Base-by-base conservation (phyloP, 2,329 filamentous ascomycete genomes). In the Colletotrichum lindemuthianum region DNA sequence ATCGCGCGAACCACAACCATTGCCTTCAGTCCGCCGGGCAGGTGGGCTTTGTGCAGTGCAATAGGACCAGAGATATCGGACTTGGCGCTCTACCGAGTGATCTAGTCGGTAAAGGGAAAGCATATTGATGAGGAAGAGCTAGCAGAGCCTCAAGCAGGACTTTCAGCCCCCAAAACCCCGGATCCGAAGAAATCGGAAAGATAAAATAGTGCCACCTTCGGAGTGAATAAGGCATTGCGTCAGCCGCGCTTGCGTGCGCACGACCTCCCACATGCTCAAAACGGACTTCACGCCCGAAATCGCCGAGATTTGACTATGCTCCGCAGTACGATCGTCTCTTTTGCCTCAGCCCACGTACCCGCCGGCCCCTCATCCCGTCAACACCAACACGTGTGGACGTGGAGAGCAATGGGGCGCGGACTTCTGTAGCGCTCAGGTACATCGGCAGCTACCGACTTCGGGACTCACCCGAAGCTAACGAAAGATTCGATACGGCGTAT, bases 401-500 rank as follows among this genome's bases (percentile, higher is more conserved):
- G 43, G 13, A 59, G 36, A 24, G 39, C 47, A 33, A 53, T 43
- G 8, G 33, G 60, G 41, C 9, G 6, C 37, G 13, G 44, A 16
- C 24, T 51, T 41, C 61, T 60, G 57, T 43, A 55, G n/a, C 40
- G 50, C 34, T 60, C 50, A 56, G 59, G 44, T 45, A 51, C 34
- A 52, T 48, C 51, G 57, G 58, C 33, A 56, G 40, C 47, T 56
- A 43, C 56, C 51, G 59, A 48, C 50, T 61, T 52, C 45, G 58
- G 61, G 13, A 40, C 51, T 65, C 51, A 37, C 32, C 61, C 58
- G 61, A 56, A 39, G 61, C 57, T 54, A 61, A 61, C 15, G 11
- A 56, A n/a, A 24, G 49, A 34, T 15, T 32, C 37, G 44, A 58
- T 50, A 36, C 44, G 39, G 33, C 52, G 45, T 37, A 44, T 55